Conservation (phyloP, 305 asterid genomes). For the Fraxinus velutina region DNA sequence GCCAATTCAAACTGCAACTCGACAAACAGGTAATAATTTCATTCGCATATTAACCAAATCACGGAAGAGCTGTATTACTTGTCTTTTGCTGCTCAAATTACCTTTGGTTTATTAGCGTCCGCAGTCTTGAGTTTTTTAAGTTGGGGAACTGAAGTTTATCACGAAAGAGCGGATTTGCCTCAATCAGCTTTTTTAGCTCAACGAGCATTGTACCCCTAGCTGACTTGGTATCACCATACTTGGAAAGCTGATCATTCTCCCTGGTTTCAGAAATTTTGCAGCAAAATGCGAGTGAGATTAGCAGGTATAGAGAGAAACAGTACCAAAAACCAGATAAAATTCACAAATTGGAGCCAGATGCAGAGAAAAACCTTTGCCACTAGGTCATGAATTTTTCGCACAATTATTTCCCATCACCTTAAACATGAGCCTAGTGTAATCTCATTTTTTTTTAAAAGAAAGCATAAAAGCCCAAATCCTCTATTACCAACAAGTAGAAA, state of each 20-base stretch:
- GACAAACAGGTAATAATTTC: slow-evolving; percentile 12
- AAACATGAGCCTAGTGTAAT: background rate
- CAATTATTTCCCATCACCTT: background rate
- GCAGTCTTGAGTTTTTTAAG: slow-evolving; percentile 56
- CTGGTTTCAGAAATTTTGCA: slow-evolving; percentile 29
- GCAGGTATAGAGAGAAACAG: slow-evolving; percentile 12
- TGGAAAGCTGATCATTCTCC: slow-evolving; percentile 63
- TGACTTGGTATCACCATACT: slow-evolving; percentile 59
- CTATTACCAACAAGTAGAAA: background rate
- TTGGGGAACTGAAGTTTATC: slow-evolving; percentile 67
- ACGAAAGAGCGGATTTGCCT: slow-evolving; percentile 60
- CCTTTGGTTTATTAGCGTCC: slow-evolving; percentile 71
- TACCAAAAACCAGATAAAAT: background rate
- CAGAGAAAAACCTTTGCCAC: background rate
- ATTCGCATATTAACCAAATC: background rate
- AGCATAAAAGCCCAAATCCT: background rate
- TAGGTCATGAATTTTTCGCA: background rate
- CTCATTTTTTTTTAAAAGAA: background rate
- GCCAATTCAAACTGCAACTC: slow-evolving; percentile 69
- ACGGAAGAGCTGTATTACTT: background rate
- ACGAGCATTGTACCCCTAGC: slow-evolving; percentile 56
- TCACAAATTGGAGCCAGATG: background rate
- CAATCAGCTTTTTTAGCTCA: slow-evolving; percentile 59
- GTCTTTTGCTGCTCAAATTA: slow-evolving; percentile 15
- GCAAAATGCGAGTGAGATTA: background rate